Base-by-base conservation (phyloP, 1,284 basidiomycete species). In the Anthracocystis walkeri region DNA sequence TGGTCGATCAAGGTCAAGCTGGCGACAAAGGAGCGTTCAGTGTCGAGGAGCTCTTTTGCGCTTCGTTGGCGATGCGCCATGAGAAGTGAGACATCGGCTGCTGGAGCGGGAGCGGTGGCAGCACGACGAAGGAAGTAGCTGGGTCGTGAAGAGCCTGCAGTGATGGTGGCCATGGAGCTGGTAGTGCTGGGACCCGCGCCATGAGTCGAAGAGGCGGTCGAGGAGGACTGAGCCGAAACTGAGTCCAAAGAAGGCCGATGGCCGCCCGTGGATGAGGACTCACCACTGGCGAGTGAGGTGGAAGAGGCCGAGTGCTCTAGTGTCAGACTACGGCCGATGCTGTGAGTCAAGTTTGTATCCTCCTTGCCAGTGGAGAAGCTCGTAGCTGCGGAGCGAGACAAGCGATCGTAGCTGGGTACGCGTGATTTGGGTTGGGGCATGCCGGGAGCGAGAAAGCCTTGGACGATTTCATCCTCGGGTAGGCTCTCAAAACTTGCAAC, bases 401-500 rank as follows among this genome's bases (percentile, higher is more conserved):
- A 53, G 44, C 66, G 62, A 18, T 75, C 72, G 63, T 75, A 70
- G 63, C 67, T 70, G 35, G 31, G 40, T 27, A 23, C 21, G 29
- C 66, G 63, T 12, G 70, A 63, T 29, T 65, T 66, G 44, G 66
- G 44, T 23, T 53, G 50, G 21, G 55, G 27, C 2, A 44, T 21
- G 20, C 53, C 42, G 7, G 67, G 65, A 6, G 64, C 65, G 18
- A 62, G 60, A 40, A 78, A 78, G 52, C 65, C 63, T 8, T 74
- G 68, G 0, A 80, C 69, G 7, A 63, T 68, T 42, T 80, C 75
- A 42, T 74, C 81, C 65, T 82, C 81, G 23, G 81, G 79, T n/a
- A 82, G 53, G 21, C 73, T 77, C 40, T 82, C 81, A 61, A 82
- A 81, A 56, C 73, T 77, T 6, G 79, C 71, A n/a, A 82, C 67